Conservation (phyloP, 2,329 filamentous ascomycete species). For the Alternaria tenuissima region DNA sequence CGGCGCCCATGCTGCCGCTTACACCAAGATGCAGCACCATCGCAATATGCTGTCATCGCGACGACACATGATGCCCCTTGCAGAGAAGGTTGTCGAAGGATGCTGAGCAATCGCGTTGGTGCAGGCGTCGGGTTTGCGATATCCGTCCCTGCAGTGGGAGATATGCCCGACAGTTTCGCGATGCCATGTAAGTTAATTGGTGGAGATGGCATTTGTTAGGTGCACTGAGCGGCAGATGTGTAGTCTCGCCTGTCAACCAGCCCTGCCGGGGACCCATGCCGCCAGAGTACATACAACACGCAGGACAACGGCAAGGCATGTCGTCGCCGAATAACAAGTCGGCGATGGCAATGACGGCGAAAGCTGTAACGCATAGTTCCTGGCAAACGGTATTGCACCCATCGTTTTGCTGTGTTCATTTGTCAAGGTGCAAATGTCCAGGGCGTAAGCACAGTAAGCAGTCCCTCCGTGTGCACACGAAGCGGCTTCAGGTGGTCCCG, state of each 20-base stretch:
- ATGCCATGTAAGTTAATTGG: slow-evolving; percentile 22
- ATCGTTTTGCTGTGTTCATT: slow-evolving; percentile 28
- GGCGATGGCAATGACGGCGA: slow-evolving; percentile 16
- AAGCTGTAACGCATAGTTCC: slow-evolving; percentile 10
- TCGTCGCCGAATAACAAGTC: slow-evolving; percentile 19
- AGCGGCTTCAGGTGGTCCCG: slow-evolving; percentile 35
- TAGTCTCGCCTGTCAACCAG: slow-evolving; percentile 22
- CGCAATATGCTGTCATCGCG: slow-evolving; percentile 29
- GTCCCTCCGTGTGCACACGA: slow-evolving; percentile 39
- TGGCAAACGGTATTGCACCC: slow-evolving; percentile 20
- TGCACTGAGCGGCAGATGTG: slow-evolving; percentile 31
- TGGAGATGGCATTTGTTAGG: slow-evolving; percentile 26
- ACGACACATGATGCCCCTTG: slow-evolving; percentile 15
- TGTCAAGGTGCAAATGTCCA: slow-evolving; percentile 31
- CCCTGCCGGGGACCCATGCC: slow-evolving; percentile 17
- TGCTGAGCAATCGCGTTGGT: slow-evolving; percentile 13
- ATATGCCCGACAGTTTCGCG: slow-evolving; percentile 23
- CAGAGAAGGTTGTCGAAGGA: slow-evolving; percentile 9
- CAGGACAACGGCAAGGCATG: slow-evolving; percentile 18
- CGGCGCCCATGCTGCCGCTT: slow-evolving; percentile 38
- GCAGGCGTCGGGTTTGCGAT: slow-evolving; percentile 10
- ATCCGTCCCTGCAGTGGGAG: slow-evolving; percentile 25
- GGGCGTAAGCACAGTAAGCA: slow-evolving; percentile 47
- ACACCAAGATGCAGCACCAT: slow-evolving; percentile 34
- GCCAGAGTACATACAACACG: slow-evolving; percentile 7